Evolutionary conservation across 805 yeast genomes (phyloP).

Genomic region (Ogataea nonfermentans): DNA sequence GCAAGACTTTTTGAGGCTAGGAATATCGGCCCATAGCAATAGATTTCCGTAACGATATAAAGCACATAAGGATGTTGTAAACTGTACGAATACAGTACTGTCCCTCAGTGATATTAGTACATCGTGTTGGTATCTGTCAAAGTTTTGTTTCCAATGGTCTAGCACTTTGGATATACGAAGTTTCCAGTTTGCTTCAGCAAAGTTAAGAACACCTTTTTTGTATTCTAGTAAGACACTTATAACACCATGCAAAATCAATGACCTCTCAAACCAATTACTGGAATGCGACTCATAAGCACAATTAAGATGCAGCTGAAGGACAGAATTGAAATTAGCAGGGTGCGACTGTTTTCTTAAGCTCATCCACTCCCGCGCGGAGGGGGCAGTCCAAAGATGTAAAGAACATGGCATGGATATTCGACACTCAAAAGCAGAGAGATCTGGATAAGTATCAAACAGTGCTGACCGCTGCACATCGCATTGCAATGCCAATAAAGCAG

Average conservation of each 20-base stretch:
- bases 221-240: conserved; percentile 15
- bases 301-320: conserved; percentile 9
- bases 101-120: neutral
- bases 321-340: conserved; percentile 1
- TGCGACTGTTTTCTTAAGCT: conserved; percentile 1
- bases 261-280: conserved; percentile 8
- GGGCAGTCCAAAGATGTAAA: conserved; percentile 15
- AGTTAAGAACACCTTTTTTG: conserved; percentile 5
- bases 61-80: conserved; percentile 9
- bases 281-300: conserved; percentile 2
- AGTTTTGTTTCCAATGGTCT: conserved; percentile 18
- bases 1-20: conserved; percentile 3
- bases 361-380: conserved; percentile 5
- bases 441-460: conserved; percentile 12
- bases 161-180: conserved; percentile 7
- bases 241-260: conserved; percentile 15
- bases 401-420: conserved; percentile 12
- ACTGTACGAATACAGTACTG: neutral
- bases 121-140: conserved; percentile 8
- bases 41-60: conserved; percentile 14
- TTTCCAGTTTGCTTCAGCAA: conserved; percentile 14
- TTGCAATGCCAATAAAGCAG: conserved; percentile 12
- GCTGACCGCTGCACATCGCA: conserved; percentile 17
- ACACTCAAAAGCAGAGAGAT: conserved; percentile 16
- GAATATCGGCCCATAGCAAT: conserved; percentile 8